These are phyloP conservation scores for Ehretia macrophylla DNA, from an alignment of 257 asterid species.

Conservation along the genomic window DNA sequence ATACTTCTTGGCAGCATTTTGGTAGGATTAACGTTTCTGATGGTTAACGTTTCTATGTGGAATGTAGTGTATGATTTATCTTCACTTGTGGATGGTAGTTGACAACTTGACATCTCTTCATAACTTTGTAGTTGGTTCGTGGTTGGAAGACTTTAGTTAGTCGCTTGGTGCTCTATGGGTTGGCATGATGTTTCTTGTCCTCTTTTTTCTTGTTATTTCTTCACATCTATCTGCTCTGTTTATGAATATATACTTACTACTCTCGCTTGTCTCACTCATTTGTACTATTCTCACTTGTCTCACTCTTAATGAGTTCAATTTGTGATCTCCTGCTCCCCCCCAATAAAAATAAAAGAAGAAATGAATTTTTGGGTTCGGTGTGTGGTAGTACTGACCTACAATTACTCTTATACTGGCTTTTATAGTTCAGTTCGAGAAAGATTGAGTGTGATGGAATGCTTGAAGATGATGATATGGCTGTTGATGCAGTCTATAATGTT, in stretches of 20 bases:
- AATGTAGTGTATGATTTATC: too few relatives aligned
- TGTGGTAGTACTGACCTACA: neutral
- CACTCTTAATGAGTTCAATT: neutral
- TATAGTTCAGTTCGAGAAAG: neutral
- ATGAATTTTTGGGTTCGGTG: neutral
- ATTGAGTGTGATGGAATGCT: neutral
- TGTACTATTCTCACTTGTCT: too few relatives aligned
- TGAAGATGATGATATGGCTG: neutral
- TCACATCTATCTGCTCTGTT: neutral
- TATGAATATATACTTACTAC: neutral
- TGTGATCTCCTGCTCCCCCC: neutral
- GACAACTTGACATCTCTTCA: too few relatives aligned
- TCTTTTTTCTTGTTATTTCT: neutral
- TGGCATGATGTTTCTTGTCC: neutral
- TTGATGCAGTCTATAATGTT: slow-evolving; percentile 1
- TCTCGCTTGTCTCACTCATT: too few relatives aligned
- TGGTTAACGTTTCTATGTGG: too few relatives aligned
- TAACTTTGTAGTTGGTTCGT: too few relatives aligned
- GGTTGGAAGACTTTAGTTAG: too few relatives aligned
- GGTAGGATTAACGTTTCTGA: too few relatives aligned
- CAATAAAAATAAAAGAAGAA: neutral
- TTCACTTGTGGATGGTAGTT: too few relatives aligned
- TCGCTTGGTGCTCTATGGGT: too few relatives aligned
- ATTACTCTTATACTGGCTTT: neutral
- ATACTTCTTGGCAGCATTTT: neutral